These are phyloP conservation scores for Chalciporus pseudorubinellus DNA, from an alignment of 768 basidiomycete species.

Conservation along the genomic window DNA sequence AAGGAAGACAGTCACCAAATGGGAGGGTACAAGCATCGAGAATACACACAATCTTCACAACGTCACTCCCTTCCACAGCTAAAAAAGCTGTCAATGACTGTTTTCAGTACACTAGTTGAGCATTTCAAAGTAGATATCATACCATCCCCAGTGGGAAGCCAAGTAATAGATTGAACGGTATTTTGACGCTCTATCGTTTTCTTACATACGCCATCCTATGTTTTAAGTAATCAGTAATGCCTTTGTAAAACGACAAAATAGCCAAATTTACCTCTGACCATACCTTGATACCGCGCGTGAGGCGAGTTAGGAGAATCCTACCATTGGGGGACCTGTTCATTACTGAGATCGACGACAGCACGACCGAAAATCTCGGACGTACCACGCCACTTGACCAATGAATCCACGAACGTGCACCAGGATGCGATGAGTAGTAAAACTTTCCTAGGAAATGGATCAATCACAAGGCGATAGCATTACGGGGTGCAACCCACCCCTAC, in stretches of 20 bases:
- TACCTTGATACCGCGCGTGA: constrained; percentile 48
- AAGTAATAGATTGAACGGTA: constrained; percentile 47
- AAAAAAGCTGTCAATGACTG: constrained; percentile 39
- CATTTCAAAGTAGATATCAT: constrained; percentile 8
- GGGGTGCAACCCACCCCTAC: constrained; percentile 39
- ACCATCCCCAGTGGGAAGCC: constrained; percentile 52
- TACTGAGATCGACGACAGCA: constrained; percentile 5
- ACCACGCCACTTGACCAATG: constrained; percentile 58
- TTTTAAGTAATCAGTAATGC: constrained; percentile 5
- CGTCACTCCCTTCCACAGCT: constrained; percentile 48
- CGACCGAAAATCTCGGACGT: background rate
- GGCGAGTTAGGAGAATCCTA: constrained; percentile 43
- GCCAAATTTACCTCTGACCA: constrained; percentile 52
- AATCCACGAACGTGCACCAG: constrained; percentile 53
- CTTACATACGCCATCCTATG: constrained; percentile 50
- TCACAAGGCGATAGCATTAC: constrained; percentile 10
- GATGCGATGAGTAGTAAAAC: constrained; percentile 43
- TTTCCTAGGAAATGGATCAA: constrained; percentile 33
- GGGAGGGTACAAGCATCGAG: too few species aligned
- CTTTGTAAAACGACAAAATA: constrained; percentile 5
- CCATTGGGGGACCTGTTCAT: constrained; percentile 48
- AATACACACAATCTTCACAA: constrained; percentile 43
- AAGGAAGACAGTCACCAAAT: constrained; percentile 5
- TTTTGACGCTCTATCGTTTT: constrained; percentile 48
- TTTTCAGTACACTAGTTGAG: constrained; percentile 11